Evolutionary conservation across 768 basidiomycete genomes (phyloP).

Genomic region (Naematelia aurantialba): DNA sequence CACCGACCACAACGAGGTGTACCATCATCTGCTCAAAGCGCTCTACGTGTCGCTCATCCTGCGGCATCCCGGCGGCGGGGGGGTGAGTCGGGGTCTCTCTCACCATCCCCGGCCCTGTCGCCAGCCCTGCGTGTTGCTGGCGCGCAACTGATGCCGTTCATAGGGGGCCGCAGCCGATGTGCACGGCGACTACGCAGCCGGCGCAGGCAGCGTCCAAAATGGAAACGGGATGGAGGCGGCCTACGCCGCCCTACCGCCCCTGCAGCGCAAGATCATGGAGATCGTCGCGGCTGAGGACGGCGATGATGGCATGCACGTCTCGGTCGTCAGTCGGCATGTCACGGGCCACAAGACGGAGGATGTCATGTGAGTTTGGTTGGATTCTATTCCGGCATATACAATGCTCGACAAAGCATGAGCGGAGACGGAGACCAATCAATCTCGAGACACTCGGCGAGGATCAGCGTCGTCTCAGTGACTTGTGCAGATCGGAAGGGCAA

Average conservation of each 20-base stretch:
- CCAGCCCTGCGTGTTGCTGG: background rate
- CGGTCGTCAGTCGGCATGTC: slow-evolving; percentile 65
- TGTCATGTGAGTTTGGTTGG: slow-evolving; percentile 58
- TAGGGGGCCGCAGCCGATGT: background rate
- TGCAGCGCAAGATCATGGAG: slow-evolving; percentile 65
- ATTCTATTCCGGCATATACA: background rate
- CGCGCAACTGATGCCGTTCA: slow-evolving; percentile 26
- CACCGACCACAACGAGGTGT: slow-evolving; percentile 69
- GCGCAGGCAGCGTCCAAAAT: slow-evolving; percentile 11
- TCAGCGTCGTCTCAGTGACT: too few relatives aligned
- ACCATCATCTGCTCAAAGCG: slow-evolving; percentile 74
- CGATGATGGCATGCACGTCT: slow-evolving; percentile 70
- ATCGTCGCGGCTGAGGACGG: slow-evolving; percentile 58
- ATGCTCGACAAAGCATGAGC: too few relatives aligned
- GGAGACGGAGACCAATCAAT: too few relatives aligned
- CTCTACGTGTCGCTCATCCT: slow-evolving; percentile 65
- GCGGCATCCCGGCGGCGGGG: slow-evolving; percentile 61
- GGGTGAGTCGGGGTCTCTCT: too few relatives aligned
- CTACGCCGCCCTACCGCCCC: slow-evolving; percentile 58
- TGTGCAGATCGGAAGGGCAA: too few relatives aligned
- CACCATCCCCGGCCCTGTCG: background rate
- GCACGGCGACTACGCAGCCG: slow-evolving; percentile 19
- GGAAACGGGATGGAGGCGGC: slow-evolving; percentile 15
- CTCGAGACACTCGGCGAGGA: too few relatives aligned
- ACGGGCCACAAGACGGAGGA: slow-evolving; percentile 57